Conservation (phyloP, 352 stramenopile species). For the Bremia lactucae region DNA sequence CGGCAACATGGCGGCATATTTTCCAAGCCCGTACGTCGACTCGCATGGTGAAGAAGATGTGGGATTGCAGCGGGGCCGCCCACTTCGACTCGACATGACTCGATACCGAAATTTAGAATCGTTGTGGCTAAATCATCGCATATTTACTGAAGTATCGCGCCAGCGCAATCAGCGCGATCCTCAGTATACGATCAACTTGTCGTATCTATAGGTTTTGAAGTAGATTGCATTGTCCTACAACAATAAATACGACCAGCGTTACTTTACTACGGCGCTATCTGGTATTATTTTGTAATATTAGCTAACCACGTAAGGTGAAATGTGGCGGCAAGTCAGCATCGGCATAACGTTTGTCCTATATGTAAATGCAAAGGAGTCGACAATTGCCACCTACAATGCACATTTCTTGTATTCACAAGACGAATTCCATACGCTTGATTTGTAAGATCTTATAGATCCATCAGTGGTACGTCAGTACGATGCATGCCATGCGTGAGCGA, state of each 20-base stretch:
- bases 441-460: slow-evolving; percentile 66
- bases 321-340: slow-evolving; percentile 54
- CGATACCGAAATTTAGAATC: slow-evolving; percentile 70
- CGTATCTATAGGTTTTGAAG: slow-evolving; percentile 64
- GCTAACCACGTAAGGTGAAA: slow-evolving; percentile 50
- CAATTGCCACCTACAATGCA: slow-evolving; percentile 56
- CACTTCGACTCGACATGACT: slow-evolving; percentile 61
- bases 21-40: slow-evolving; percentile 79
- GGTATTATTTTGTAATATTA: neutral
- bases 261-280: too few species aligned
- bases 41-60: slow-evolving; percentile 79
- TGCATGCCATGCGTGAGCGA: slow-evolving; percentile 36
- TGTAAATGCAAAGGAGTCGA: slow-evolving; percentile 63
- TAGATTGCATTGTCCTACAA: slow-evolving; percentile 5
- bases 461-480: slow-evolving; percentile 62
- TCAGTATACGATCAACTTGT: slow-evolving; percentile 82
- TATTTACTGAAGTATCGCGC: slow-evolving; percentile 78
- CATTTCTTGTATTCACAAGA: slow-evolving; percentile 61
- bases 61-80: slow-evolving; percentile 64
- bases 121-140: slow-evolving; percentile 74
- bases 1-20: slow-evolving; percentile 80
- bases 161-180: slow-evolving; percentile 80
- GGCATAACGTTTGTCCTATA: slow-evolving; percentile 68
- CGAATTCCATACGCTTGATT: slow-evolving; percentile 52
- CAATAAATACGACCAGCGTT: too few species aligned